phyloP scores from a whole-genome alignment of 352 stramenopile genomes.

The Phytophthora niederhauseri region DNA sequence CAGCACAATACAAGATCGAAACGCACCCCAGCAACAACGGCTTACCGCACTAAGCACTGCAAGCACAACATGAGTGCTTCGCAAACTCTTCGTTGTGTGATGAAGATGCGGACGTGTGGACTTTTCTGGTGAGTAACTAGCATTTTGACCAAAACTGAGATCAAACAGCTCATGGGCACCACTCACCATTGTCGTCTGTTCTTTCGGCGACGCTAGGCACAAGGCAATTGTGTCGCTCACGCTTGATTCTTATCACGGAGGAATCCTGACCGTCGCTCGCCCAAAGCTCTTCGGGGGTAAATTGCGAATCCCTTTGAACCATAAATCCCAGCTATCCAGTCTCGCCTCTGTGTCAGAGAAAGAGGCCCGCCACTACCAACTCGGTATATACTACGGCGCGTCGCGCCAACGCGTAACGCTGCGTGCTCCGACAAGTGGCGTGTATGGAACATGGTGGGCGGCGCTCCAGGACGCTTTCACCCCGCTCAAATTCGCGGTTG shows the following conservation, averaged over 20 bases:
- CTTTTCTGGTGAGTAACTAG: conserved; percentile 34
- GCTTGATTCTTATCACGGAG: conserved; percentile 2
- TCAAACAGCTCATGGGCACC: too few relatives aligned
- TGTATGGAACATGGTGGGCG: conserved; percentile 39
- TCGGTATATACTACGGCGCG: conserved; percentile 27
- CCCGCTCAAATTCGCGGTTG: conserved; percentile 24
- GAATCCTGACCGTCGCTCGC: conserved; percentile 27
- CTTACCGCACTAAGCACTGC: not conserved
- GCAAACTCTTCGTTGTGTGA: conserved; percentile 26
- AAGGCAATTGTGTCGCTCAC: conserved; percentile 34
- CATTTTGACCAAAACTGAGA: not conserved
- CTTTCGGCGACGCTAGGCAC: conserved; percentile 21
- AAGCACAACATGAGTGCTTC: conserved; percentile 19
- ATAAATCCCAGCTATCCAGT: not conserved
- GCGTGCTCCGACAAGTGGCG: conserved; percentile 26
- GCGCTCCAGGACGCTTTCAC: conserved; percentile 26
- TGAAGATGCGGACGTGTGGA: conserved; percentile 39
- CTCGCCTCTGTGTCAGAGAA: conserved; percentile 28
- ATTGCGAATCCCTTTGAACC: conserved; percentile 27
- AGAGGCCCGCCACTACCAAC: conserved; percentile 19
- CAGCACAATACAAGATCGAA: not conserved
- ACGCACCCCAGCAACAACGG: not conserved
- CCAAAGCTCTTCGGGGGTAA: conserved; percentile 31
- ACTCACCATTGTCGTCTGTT: conserved; percentile 2
- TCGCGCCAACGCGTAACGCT: conserved; percentile 22